Evolutionary conservation across 768 basidiomycete genomes (phyloP).

Genomic region (Imleria badia): DNA sequence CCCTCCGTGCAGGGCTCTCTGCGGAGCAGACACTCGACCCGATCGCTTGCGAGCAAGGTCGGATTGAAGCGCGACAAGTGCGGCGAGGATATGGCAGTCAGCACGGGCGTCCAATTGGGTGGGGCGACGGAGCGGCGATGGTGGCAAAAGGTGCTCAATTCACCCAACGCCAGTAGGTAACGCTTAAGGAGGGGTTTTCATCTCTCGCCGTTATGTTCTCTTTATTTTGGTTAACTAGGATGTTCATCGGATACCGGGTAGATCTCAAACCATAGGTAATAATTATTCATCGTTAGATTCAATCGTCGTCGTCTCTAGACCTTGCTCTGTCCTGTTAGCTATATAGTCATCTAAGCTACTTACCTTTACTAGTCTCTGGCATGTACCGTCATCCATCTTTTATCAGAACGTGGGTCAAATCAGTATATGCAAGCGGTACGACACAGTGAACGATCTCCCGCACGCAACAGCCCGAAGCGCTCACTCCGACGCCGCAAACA

Average conservation of each 20-base stretch:
- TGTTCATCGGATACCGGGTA: not conserved
- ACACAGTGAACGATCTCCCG: not conserved
- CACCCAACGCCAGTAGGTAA: slow-evolving; percentile 4
- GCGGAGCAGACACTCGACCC: slow-evolving; percentile 18
- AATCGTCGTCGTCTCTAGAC: too few relatives aligned
- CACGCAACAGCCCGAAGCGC: not conserved
- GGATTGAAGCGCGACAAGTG: slow-evolving; percentile 1
- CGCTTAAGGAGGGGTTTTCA: too few relatives aligned
- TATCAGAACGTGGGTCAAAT: not conserved
- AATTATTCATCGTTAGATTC: not conserved
- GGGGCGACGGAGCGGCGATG: slow-evolving; percentile 25
- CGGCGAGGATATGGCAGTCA: not conserved
- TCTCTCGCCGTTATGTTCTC: not conserved
- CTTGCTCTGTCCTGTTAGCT: not conserved
- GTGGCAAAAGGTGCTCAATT: slow-evolving; percentile 32
- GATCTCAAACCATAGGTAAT: not conserved
- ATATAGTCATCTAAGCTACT: slow-evolving; percentile 1
- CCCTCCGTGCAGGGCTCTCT: slow-evolving; percentile 25
- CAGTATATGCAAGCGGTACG: not conserved
- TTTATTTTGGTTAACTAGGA: not conserved
- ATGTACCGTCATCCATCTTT: not conserved
- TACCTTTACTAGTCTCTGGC: not conserved
- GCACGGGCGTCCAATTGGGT: not conserved
- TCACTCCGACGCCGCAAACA: slow-evolving; percentile 16
- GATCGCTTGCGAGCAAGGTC: slow-evolving; percentile 15